Conservation (phyloP, 1,284 basidiomycete genomes). For the Cutaneotrichosporon sp. region DNA sequence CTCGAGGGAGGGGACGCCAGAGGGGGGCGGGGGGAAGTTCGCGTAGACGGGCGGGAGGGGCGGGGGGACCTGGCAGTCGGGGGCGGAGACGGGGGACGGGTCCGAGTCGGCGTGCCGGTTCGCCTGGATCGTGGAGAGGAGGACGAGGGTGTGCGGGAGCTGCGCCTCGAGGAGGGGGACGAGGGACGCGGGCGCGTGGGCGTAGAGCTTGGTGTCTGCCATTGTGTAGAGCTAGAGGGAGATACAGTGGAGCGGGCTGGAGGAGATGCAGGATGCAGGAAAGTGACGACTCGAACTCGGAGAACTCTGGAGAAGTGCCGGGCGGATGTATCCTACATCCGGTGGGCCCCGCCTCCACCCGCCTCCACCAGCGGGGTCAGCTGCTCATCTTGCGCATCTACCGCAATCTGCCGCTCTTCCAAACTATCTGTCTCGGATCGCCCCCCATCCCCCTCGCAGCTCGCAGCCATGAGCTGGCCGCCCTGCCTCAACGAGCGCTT, state of each 20-base stretch:
- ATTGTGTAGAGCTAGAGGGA: no score
- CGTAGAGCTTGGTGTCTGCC: constrained; percentile 15
- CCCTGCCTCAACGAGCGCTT: background rate
- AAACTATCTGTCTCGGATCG: background rate
- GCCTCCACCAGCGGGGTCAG: background rate
- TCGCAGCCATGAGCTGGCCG: background rate
- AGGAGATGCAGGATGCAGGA: no score
- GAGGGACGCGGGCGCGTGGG: constrained; percentile 22
- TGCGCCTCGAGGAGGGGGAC: constrained; percentile 24
- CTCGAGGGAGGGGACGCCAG: background rate
- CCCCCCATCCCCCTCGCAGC: background rate
- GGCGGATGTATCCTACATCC: background rate
- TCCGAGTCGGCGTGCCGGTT: background rate
- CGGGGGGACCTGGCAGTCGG: background rate
- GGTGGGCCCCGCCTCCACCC: background rate
- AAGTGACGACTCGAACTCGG: no score
- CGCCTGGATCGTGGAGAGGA: constrained; percentile 22
- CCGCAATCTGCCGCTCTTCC: background rate
- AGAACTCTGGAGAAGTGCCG: no score
- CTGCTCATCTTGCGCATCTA: no score
- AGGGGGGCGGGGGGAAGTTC: constrained; percentile 14
- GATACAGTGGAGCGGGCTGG: no score
- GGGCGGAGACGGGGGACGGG: background rate
- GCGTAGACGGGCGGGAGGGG: constrained; percentile 12
- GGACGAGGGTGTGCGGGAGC: constrained; percentile 24